Evolutionary conservation across 2,329 filamentous ascomycete species (phyloP), one percentile per base, ranked within the genome.

Genomic region (Cladosporium sp.): DNA sequence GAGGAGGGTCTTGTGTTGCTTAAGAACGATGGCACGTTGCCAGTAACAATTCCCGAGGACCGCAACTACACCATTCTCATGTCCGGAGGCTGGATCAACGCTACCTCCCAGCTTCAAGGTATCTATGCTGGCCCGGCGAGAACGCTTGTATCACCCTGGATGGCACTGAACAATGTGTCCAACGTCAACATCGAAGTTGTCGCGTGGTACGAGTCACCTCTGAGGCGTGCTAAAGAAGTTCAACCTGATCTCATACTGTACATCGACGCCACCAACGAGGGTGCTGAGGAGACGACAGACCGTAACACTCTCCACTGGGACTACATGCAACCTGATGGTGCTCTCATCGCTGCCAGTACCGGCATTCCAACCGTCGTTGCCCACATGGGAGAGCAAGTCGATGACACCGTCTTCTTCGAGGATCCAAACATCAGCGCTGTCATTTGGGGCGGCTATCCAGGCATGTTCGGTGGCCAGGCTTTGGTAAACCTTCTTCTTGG

Each of bases 1-100:
- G 73, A 79, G 30, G 76, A 81, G 71, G 75, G 79, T 3, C 79
- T 81, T 61, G 72, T 80, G 39, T 70, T 85, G 62, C 75, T 85
- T 14, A 84, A 84, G 72, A 84, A 85, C 63, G 80, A 84, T 61
- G 78, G 76, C 11, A 73, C 75, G 0, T 81, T 82, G 0, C 74
- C 84, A 23, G 43, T 63, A 6, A 13, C 49, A 1, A 23, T 63
- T 10, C 6, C 62, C 70, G 18, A 69, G 71, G 2, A 73, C 70
- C 21, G 70, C 67, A 1, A 59, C 39, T 59, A 34, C 18, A 59
- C 57, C 16, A 59, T 59, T 5, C 39, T 59, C 16, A 59, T 59
- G 57, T 32, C 39, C 23, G 57, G 57, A 48, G 57, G 57, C 18
- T 59, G 57, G 57, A 59, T 59, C 36, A 59, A 59, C 13, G 57